Conservation (phyloP, 768 basidiomycete genomes). For the Russula olivacea region DNA sequence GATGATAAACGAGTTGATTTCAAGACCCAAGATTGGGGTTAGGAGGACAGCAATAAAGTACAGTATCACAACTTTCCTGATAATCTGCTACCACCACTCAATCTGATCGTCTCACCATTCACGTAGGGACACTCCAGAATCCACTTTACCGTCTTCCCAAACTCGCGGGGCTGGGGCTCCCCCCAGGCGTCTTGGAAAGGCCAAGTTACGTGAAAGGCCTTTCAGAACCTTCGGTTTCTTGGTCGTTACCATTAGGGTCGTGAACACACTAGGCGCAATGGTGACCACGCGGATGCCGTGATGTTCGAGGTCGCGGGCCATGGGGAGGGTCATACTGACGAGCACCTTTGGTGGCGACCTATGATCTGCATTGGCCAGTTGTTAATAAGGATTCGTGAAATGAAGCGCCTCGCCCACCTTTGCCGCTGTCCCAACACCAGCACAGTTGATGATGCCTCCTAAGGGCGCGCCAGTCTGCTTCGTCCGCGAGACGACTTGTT, state of each 20-base stretch:
- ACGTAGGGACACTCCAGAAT: constrained; percentile 33
- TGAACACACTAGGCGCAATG: constrained; percentile 52
- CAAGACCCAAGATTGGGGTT: constrained; percentile 6
- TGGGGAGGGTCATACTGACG: constrained; percentile 51
- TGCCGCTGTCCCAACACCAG: constrained; percentile 43
- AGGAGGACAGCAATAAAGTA: not conserved
- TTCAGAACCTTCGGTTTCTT: constrained; percentile 29
- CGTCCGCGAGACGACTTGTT: constrained; percentile 26
- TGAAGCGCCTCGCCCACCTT: constrained; percentile 20
- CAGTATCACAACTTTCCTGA: constrained; percentile 24
- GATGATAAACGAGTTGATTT: no score
- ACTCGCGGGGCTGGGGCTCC: constrained; percentile 29
- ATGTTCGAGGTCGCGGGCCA: constrained; percentile 52
- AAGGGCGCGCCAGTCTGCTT: constrained; percentile 38
- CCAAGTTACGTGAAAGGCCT: constrained; percentile 25
- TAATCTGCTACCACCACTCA: constrained; percentile 29
- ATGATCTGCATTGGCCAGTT: constrained; percentile 37
- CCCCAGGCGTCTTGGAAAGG: constrained; percentile 36
- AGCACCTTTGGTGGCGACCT: constrained; percentile 54
- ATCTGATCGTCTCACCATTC: constrained; percentile 31
- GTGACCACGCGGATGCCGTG: constrained; percentile 50
- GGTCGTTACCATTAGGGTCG: constrained; percentile 34
- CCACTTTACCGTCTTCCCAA: constrained; percentile 30
- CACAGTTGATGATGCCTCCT: constrained; percentile 57
- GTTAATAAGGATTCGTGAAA: not conserved